These are phyloP conservation scores for Rubia balearica DNA, from an alignment of 305 asterid genomes.

Conservation along the genomic window DNA sequence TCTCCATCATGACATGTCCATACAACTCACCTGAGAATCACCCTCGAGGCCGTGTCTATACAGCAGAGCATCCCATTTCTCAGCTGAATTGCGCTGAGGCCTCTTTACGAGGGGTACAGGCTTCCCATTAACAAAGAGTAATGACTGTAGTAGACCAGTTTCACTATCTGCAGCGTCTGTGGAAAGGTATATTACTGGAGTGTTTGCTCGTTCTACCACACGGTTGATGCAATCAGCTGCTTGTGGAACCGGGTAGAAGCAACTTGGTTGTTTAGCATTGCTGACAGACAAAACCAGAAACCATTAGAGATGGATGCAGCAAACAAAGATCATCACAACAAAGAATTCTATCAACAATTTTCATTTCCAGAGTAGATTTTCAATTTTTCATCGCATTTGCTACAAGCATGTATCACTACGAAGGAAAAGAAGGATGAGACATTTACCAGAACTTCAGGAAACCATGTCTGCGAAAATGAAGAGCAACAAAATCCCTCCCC, in stretches of 20 bases:
- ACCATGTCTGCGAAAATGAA: conserved; percentile 95
- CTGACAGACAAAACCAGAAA: conserved; percentile 38
- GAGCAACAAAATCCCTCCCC: conserved; percentile 76
- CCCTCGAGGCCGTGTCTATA: conserved; percentile 86
- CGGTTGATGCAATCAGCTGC: conserved; percentile 91
- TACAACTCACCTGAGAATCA: conserved; percentile 58
- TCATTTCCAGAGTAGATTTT: too few species aligned
- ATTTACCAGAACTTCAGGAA: conserved; percentile 91
- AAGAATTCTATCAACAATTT: neutral
- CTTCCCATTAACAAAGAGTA: conserved; percentile 58
- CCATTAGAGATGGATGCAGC: neutral
- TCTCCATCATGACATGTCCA: neutral
- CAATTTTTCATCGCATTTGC: neutral
- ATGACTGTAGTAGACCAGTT: conserved; percentile 80
- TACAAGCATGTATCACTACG: conserved; percentile 16
- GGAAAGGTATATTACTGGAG: conserved; percentile 82
- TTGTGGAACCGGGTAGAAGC: conserved; percentile 96
- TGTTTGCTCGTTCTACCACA: conserved; percentile 59
- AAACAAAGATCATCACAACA: neutral
- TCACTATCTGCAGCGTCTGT: conserved; percentile 98
- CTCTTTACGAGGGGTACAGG: conserved; percentile 82
- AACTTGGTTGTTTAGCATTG: conserved; percentile 80
- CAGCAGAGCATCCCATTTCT: conserved; percentile 93
- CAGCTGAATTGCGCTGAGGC: conserved; percentile 81
- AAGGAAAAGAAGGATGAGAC: conserved; percentile 5